Percentiles rank a stretch among this genome's conserved stretches.
phyloP scores from a whole-genome alignment of 164 flowering plant genomes.

The Vitis rotundifolia region DNA sequence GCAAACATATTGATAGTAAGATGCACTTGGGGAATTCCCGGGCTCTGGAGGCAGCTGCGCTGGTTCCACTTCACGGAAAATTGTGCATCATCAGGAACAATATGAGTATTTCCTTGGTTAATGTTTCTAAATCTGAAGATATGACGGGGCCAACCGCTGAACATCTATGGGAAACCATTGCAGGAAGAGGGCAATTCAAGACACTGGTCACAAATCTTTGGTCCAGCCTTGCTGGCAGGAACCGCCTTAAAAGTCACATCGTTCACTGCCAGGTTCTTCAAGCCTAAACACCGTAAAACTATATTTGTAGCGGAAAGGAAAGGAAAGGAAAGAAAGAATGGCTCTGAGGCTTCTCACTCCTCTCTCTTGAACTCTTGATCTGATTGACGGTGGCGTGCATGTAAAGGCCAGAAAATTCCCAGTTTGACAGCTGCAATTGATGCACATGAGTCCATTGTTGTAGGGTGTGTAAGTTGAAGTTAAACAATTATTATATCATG shows the following conservation, averaged over 20 bases:
- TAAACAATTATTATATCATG: not conserved
- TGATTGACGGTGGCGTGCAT: not conserved
- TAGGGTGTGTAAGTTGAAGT: too few species aligned
- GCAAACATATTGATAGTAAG: slow-evolving; percentile 67
- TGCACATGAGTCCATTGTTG: not conserved
- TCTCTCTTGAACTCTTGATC: not conserved
- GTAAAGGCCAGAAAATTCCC: not conserved
- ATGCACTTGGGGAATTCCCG: slow-evolving; percentile 69
- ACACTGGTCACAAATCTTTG: slow-evolving; percentile 58
- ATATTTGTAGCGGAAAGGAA: not conserved
- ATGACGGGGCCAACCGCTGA: slow-evolving; percentile 28
- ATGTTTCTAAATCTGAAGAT: slow-evolving; percentile 47
- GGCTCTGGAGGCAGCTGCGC: slow-evolving; percentile 78
- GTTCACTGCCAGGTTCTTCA: slow-evolving; percentile 83
- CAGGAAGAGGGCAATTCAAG: slow-evolving; percentile 71
- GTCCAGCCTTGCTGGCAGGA: slow-evolving; percentile 68
- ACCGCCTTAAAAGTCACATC: slow-evolving; percentile 66
- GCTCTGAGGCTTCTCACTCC: not conserved
- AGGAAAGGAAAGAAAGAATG: too few species aligned
- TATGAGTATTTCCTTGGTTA: slow-evolving; percentile 75
- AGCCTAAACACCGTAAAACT: slow-evolving; percentile 31
- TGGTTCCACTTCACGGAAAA: slow-evolving; percentile 63
- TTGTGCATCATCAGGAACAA: slow-evolving; percentile 77
- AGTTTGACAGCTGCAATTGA: not conserved
- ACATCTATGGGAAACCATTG: slow-evolving; percentile 74